Base-by-base conservation (phyloP, 1,139 yeast genomes). In the Geotrichum siamense region DNA sequence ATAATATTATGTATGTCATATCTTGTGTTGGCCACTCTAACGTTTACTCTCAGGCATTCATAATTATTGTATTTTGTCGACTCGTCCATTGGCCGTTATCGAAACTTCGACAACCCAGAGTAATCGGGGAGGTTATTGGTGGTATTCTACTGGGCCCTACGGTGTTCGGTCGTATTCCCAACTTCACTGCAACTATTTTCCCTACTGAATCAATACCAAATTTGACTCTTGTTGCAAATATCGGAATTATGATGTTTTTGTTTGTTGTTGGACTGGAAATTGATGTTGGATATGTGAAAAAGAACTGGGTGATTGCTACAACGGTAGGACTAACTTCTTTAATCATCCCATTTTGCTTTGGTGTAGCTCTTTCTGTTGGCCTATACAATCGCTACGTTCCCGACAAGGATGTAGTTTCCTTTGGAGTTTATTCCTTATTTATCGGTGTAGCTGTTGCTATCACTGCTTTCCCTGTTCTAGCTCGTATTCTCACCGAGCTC, bases 401-500 rank as follows among this genome's bases (percentile, higher is more conserved):
- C 21, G 61, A 57, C 17, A 54, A 60, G 22, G 69, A 60, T 15
- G 56, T 58, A 6, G 69, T 78, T 34, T 65, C 75, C 46, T 82
- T 80, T 57, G 78, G 86, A n/a, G 79, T 85, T 0, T 82, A 73
- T 53, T 76, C 79, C 78, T 81, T 81, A 13, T 82, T 82, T 52
- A 78, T 82, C 41, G 87, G 89, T 3, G 86, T 81, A 16, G 89
- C 94, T 2, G 71, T 82, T 68, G 77, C 89, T 51, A 81, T 83
- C 52, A 83, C 94, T 1, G 94, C 93, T 0, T 79, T 83, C 62
- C 94, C 94, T 0, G 94, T 83, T 5, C 66, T 83, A 52, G 89
- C 85, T 1, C 76, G 93, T 58, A 83, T 83, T 33, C 64, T 83
- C 50, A 78, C 86, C 3, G 91, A 82, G 57, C 67, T 83, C 50